Evolutionary conservation across 2,329 filamentous ascomycete genomes (phyloP), one percentile per base, ranked within the genome.

Genomic region (Pezicula radicicola): DNA sequence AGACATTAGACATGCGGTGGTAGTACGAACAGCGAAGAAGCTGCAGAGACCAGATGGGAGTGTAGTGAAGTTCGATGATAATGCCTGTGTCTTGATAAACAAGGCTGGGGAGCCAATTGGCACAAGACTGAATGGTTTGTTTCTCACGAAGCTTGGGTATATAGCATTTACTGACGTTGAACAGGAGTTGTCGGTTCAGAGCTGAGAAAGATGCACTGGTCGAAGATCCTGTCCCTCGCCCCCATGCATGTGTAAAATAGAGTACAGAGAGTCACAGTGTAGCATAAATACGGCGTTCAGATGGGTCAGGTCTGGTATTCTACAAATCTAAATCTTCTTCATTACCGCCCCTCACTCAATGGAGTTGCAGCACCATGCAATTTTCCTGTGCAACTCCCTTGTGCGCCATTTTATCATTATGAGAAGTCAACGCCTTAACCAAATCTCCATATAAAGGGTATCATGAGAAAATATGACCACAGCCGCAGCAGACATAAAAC

Each of bases 81-180:
- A 99, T 72, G 94, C 94, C 45, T 99, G 94, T 69, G 94, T 99
- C 43, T 77, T 99, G 61, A 88, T 99, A 71, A 97, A 95, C 76
- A 99, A 97, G 81, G 81, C 90, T 9, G 95, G 94, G 41, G 94
- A 99, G 70, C 94, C 94, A 21, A 90, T 99, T 62, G 94, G 94
- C 48, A 91, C 89, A 15, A 87, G 94, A 69, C 83, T 97, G 76
- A 96, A 91, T 72, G 91, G 84, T 79, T 57, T 66, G 75, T 72
- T 9, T 9, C 15, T 40, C 12, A 25, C 37, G 13, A 30, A 16
- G 35, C 39, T 39, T 30, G 13, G 30, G 25, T 30, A 18, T 47
- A 36, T n/a, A 46, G 44, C 36, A 10, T 33, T 46, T 37, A 49
- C 51, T 64, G 52, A 60, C 46, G 10, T 53, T 35, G 3, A 41